Base-by-base conservation (phyloP, 108 stramenopile species). In the Skeletonema tropicum region DNA sequence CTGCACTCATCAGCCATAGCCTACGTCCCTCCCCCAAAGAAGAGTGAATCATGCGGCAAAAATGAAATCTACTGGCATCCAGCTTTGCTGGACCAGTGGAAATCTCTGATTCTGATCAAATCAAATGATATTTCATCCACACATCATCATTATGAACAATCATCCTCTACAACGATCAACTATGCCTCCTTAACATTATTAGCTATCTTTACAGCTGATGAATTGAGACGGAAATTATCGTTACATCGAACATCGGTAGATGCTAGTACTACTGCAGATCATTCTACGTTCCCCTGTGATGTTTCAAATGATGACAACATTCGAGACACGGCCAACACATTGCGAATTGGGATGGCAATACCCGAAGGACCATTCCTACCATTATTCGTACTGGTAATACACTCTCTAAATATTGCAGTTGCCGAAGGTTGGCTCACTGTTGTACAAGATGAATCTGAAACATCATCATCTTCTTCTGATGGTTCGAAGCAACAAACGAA, bases 331-430 rank as follows among this genome's bases (percentile, higher is more conserved):
- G 25, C 31, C 19, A 14, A 41, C 57, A 67, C 31, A 3, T 8
- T 57, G 23, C 39, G 67, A 33, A 75, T 94, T 11, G 89, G 88
- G 30, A 85, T 93, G 15, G 88, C 90, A 13, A 91, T 95, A 70
- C 94, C 94, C 32, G 92, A 95, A 74, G 94, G 94, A 11, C 88
- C 89, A 2, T 84, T 86, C 49, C 85, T 95, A 3, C 90, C 94
- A 6, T 31, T 92, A 23, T 84, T 85, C 63, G 80, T 92, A 0
- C 49, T 91, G 42, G 90, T 88, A 5, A 82, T 92, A 2, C 88
- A 91, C 71, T 71, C 85, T 2, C 59, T 87, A 42, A 90, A 91
- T 88, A 69, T 71, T 35, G 41, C 77, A 2, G 58, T 81, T 8
- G 66, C 32, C 14, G 75, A 76, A 70, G 29, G 21, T 33, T 62